phyloP scores from a whole-genome alignment of 2,329 filamentous ascomycete genomes.

The Pyricularia grisea region DNA sequence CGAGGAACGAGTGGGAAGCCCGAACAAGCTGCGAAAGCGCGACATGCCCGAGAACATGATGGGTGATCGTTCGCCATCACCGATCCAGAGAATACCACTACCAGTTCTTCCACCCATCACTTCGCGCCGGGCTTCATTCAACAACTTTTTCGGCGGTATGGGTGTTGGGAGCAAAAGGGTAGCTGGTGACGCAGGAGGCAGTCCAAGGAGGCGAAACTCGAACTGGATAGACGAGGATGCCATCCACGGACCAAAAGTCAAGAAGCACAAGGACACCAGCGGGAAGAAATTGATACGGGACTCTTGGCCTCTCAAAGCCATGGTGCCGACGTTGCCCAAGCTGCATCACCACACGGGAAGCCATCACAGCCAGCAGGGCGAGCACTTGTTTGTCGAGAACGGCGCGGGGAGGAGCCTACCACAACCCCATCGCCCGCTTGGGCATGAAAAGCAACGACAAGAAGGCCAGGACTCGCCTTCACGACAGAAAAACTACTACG shows the following conservation, averaged over 20 bases:
- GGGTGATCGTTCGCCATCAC: background rate
- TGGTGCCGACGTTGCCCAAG: slow-evolving; percentile 26
- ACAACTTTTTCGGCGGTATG: background rate
- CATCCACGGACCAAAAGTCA: slow-evolving; percentile 36
- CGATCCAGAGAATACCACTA: slow-evolving; percentile 9
- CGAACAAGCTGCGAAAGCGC: slow-evolving; percentile 15
- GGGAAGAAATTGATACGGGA: slow-evolving; percentile 14
- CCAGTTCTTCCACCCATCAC: slow-evolving; percentile 15
- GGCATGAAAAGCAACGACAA: background rate
- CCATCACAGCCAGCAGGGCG: background rate
- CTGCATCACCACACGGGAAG: slow-evolving; percentile 7
- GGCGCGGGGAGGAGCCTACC: background rate
- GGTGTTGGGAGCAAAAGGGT: background rate
- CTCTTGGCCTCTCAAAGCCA: slow-evolving; percentile 18
- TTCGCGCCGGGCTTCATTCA: slow-evolving; percentile 7
- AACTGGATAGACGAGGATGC: slow-evolving; percentile 43
- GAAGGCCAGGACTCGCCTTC: background rate
- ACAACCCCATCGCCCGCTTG: background rate
- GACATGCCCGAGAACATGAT: slow-evolving; percentile 1
- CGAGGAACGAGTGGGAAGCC: background rate
- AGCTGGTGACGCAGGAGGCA: slow-evolving; percentile 9
- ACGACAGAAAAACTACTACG: background rate
- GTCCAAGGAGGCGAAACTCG: slow-evolving; percentile 12
- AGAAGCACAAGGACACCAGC: slow-evolving; percentile 15
- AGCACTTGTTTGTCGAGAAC: background rate